Evolutionary conservation across 2,329 filamentous ascomycete species (phyloP), one percentile per base, ranked within the genome.

Genomic region (Erysiphe pulchra): DNA sequence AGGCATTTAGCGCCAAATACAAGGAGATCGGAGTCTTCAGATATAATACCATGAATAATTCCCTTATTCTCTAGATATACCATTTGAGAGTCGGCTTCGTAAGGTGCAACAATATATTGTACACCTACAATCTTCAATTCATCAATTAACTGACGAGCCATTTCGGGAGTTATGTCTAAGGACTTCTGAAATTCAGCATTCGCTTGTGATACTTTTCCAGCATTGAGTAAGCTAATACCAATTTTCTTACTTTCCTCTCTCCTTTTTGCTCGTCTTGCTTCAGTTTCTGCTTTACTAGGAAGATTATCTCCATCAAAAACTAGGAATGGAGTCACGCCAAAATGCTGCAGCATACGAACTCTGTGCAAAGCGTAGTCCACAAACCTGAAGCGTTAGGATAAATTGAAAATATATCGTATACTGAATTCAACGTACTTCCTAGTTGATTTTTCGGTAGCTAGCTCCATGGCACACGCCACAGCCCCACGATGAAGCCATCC

Each of bases 401-500:
- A 14, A n/a, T 33, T n/a, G 30, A 8, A 17, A 13, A 2, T 10
- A n/a, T 41, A 28, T 28, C 24, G n/a, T 16, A 32, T 8, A n/a
- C 4, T 18, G 20, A 14, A 40, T 18, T 5, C 3, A 14, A 62
- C 72, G 58, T 67, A 92, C 81, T 83, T 92, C 46, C 73, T 77
- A 0, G 86, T 95, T 13, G 84, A 85, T 59, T 83, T 90, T 55
- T 75, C 84, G 55, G 87, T 71, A 33, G 85, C 90, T 50, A 98
- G 71, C 56, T 95, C 90, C 55, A 90, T 75, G 50, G 87, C 84
- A 65, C 87, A 95, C 44, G 82, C 73, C 52, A 92, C 77, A 42
- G 85, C 85, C 46, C 86, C 92, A 53, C 90, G 79, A 62, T 98
- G 90, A 46, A 98, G 75, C 90, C 92, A 98, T 59, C 87, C 90